Percentiles rank a stretch among this genome's conserved stretches.
Conservation (phyloP, 768 basidiomycete genomes). For the Termitomyces sp. region DNA sequence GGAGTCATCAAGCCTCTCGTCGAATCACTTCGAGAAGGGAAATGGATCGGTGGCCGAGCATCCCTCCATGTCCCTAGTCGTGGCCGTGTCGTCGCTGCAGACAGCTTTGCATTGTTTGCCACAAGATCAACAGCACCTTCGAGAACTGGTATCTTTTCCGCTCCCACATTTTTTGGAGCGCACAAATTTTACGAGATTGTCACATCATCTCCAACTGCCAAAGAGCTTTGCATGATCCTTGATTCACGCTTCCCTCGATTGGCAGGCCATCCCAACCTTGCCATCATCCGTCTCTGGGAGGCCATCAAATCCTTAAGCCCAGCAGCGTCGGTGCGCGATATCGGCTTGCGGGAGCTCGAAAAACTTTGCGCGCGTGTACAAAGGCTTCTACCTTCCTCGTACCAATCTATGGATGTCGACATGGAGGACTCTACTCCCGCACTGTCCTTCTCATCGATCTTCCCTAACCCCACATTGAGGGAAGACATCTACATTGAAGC, state of each 20-base stretch:
- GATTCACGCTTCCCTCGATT: constrained; percentile 61
- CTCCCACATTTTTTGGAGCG: constrained; percentile 74
- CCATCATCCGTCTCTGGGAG: constrained; percentile 69
- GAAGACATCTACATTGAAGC: constrained; percentile 90
- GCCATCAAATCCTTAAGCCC: constrained; percentile 45
- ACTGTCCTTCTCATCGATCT: constrained; percentile 36
- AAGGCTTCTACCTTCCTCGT: constrained; percentile 46
- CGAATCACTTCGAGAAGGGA: constrained; percentile 63
- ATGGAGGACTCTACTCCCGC: constrained; percentile 14
- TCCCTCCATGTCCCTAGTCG: constrained; percentile 69
- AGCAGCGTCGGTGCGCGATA: constrained; percentile 48
- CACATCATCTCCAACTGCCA: constrained; percentile 52
- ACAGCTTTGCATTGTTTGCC: constrained; percentile 83
- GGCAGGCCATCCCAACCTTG: constrained; percentile 37
- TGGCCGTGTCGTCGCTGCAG: constrained; percentile 68
- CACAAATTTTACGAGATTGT: constrained; percentile 78
- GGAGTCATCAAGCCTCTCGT: constrained; percentile 81
- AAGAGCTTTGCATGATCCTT: constrained; percentile 72
- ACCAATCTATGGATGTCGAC: constrained; percentile 38
- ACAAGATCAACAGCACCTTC: constrained; percentile 66
- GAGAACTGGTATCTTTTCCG: constrained; percentile 41
- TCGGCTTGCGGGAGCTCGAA: constrained; percentile 77
- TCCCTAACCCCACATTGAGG: constrained; percentile 69
- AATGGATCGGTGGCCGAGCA: constrained; percentile 73
- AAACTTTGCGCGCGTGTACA: constrained; percentile 80